Conservation (phyloP, 768 basidiomycete species). For the Mycena filopes region DNA sequence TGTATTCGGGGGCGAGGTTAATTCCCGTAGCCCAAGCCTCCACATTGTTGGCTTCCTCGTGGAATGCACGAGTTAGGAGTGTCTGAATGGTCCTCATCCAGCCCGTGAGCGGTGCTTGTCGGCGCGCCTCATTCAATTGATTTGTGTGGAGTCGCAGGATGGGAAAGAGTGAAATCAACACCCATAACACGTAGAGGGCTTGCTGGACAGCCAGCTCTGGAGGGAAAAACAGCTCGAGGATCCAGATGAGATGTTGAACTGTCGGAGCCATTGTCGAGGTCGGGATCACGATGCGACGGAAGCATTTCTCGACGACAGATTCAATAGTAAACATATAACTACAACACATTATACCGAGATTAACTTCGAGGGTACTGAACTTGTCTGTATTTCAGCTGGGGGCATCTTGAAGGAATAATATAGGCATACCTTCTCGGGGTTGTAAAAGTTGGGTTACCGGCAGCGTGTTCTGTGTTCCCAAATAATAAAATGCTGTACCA, state of each 20-base stretch:
- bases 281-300: not conserved
- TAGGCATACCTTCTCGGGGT: too few relatives aligned
- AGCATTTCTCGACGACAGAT: not conserved
- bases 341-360: too few relatives aligned
- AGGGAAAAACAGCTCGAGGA: conserved; percentile 22
- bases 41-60: not conserved
- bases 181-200: conserved; percentile 15
- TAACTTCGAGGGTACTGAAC: too few relatives aligned
- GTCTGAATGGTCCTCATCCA: conserved; percentile 4
- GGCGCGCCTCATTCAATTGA: conserved; percentile 2
- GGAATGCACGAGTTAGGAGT: not conserved
- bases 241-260: conserved; percentile 11
- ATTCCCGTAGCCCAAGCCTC: conserved; percentile 11
- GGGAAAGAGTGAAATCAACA: conserved; percentile 17
- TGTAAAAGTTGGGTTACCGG: too few relatives aligned
- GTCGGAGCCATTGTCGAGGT: not conserved
- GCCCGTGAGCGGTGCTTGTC: conserved; percentile 5
- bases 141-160: conserved; percentile 11
- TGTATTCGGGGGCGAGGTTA: conserved; percentile 3
- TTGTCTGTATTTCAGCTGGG: too few relatives aligned
- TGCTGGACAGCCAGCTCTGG: conserved; percentile 16
- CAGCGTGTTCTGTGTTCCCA: too few relatives aligned
- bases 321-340: not conserved
- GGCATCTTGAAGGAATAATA: too few relatives aligned
- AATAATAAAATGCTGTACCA: too few relatives aligned